Evolutionary conservation across 768 basidiomycete species (phyloP).

Genomic region (Boletus edulis): DNA sequence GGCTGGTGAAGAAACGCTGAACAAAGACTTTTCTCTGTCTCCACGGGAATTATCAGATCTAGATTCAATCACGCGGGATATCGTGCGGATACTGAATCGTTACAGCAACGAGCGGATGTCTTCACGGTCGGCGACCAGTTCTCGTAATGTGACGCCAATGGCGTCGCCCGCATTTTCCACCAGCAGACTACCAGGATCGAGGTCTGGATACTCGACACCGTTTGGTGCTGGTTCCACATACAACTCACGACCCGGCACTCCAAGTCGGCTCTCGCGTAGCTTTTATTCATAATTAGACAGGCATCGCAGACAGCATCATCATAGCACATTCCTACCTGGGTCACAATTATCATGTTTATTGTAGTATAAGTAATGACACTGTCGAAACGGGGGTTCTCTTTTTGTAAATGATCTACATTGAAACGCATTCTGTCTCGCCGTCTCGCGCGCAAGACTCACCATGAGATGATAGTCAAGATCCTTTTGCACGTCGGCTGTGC

Average conservation of each 20-base stretch:
- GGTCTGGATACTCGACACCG: slow-evolving; percentile 64
- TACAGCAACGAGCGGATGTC: slow-evolving; percentile 65
- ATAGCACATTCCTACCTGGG: slow-evolving; percentile 8
- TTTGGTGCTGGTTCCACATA: slow-evolving; percentile 40
- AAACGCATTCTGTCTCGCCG: no score
- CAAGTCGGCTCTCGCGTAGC: slow-evolving; percentile 50
- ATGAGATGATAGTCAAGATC: background rate
- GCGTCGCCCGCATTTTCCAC: slow-evolving; percentile 46
- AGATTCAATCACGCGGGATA: slow-evolving; percentile 67
- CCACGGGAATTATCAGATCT: slow-evolving; percentile 71
- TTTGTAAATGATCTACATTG: no score
- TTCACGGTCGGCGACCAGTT: slow-evolving; percentile 56
- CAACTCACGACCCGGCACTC: slow-evolving; percentile 62
- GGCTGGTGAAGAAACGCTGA: slow-evolving; percentile 47
- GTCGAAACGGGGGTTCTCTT: no score
- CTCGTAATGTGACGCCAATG: slow-evolving; percentile 65
- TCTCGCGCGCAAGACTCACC: background rate
- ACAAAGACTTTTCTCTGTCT: slow-evolving; percentile 54
- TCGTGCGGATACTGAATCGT: slow-evolving; percentile 70
- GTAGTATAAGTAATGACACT: no score
- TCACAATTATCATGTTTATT: slow-evolving; percentile 8
- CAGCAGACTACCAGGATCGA: slow-evolving; percentile 38
- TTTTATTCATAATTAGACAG: slow-evolving; percentile 28
- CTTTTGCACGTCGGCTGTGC: no score
- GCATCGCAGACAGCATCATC: slow-evolving; percentile 2